Evolutionary conservation across 1,139 yeast genomes (phyloP).

Genomic region (Geotrichum klebahnii): DNA sequence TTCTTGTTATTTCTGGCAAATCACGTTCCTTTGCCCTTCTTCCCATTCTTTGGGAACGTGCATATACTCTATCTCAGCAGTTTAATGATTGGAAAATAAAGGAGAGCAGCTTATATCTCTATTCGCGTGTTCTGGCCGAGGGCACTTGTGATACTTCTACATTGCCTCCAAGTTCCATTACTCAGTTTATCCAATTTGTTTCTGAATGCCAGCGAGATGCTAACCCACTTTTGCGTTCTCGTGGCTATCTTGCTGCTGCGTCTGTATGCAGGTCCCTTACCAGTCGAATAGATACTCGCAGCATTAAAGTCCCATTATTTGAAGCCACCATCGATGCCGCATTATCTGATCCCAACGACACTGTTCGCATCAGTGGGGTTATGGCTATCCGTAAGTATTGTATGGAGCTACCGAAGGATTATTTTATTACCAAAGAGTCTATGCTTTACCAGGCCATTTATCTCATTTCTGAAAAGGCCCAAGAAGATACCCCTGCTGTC

Average conservation of each 20-base stretch:
- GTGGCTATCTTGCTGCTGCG: constrained; percentile 29
- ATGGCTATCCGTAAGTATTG: constrained; percentile 26
- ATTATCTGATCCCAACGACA: constrained; percentile 23
- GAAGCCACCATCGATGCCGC: constrained; percentile 25
- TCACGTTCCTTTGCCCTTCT: constrained; percentile 18
- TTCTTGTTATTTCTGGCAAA: constrained; percentile 23
- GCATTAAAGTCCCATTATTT: constrained; percentile 23
- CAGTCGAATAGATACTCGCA: constrained; percentile 18
- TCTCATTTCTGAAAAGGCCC: constrained; percentile 57
- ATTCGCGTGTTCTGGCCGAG: constrained; percentile 21
- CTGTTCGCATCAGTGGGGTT: constrained; percentile 27
- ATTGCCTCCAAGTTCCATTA: constrained; percentile 21
- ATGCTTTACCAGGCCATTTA: constrained; percentile 36
- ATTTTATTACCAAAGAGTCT: constrained; percentile 17
- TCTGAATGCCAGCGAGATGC: constrained; percentile 18
- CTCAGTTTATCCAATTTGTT: constrained; percentile 19
- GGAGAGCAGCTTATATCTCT: constrained; percentile 24
- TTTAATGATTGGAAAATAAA: constrained; percentile 20
- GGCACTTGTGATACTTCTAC: constrained; percentile 21
- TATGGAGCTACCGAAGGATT: constrained; percentile 22
- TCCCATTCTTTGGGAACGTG: constrained; percentile 16
- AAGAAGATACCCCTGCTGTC: constrained; percentile 76
- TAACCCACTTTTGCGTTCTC: constrained; percentile 27
- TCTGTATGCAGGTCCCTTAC: constrained; percentile 24
- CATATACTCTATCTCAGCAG: constrained; percentile 4